These are phyloP conservation scores for Sordariomycetes sp. DNA, from an alignment of 2,329 filamentous ascomycete species.

Conservation along the genomic window DNA sequence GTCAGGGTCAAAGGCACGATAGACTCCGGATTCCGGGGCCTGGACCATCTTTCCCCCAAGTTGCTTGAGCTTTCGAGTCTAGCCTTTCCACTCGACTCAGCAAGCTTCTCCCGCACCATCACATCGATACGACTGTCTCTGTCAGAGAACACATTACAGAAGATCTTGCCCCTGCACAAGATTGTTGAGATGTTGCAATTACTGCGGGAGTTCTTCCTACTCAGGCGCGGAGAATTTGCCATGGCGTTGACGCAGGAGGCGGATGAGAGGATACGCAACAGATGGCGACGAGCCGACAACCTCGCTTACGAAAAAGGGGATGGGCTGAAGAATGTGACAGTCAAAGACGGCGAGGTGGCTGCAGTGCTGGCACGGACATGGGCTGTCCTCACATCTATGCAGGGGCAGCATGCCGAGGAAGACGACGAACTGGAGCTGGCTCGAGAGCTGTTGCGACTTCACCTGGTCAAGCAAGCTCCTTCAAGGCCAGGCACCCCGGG, in stretches of 20 bases:
- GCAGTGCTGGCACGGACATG: slow-evolving; percentile 70
- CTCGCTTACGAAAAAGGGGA: slow-evolving; percentile 48
- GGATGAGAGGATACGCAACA: slow-evolving; percentile 66
- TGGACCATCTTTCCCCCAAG: slow-evolving; percentile 58
- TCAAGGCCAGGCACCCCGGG: slow-evolving; percentile 26
- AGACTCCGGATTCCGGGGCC: slow-evolving; percentile 35
- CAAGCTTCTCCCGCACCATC: slow-evolving; percentile 62
- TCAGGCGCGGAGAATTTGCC: slow-evolving; percentile 86
- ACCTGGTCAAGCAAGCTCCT: slow-evolving; percentile 37
- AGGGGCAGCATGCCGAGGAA: slow-evolving; percentile 62
- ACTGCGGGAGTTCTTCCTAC: slow-evolving; percentile 76
- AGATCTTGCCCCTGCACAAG: slow-evolving; percentile 66
- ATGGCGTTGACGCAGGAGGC: slow-evolving; percentile 79
- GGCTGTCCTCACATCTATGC: slow-evolving; percentile 68
- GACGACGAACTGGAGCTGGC: slow-evolving; percentile 78
- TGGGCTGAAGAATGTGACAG: slow-evolving; percentile 31
- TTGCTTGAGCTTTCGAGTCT: slow-evolving; percentile 60
- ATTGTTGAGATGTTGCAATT: slow-evolving; percentile 71
- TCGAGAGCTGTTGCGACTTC: slow-evolving; percentile 64
- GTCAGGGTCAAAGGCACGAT: slow-evolving; percentile 51
- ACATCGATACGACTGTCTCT: slow-evolving; percentile 70
- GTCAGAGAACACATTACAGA: slow-evolving; percentile 75
- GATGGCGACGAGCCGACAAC: slow-evolving; percentile 57
- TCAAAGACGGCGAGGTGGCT: slow-evolving; percentile 82
- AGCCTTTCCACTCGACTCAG: slow-evolving; percentile 63